These are phyloP conservation scores for Apophysomyces sp. DNA, from an alignment of 371 early-diverging fungal genomes.

Conservation along the genomic window DNA sequence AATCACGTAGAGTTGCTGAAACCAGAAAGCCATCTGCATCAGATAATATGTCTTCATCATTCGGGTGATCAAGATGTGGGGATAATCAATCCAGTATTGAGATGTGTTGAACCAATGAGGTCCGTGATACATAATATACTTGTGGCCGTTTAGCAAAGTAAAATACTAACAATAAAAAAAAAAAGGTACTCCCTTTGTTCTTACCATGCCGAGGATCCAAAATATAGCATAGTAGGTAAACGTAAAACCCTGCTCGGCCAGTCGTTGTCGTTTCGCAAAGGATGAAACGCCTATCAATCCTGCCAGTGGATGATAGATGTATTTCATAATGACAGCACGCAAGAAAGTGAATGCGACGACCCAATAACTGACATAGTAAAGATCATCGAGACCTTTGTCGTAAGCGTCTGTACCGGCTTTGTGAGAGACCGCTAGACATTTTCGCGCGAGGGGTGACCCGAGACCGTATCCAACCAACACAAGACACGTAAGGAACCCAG, in stretches of 20 bases:
- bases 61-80: conserved; percentile 46
- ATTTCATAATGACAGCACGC: conserved; percentile 56
- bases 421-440: conserved; percentile 14
- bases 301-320: conserved; percentile 51
- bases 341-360: conserved; percentile 60
- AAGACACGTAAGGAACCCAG: neutral
- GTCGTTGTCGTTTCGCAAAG: conserved; percentile 48
- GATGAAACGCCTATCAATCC: conserved; percentile 42
- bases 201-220: conserved; percentile 56
- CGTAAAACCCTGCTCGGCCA: conserved; percentile 58
- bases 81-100: conserved; percentile 63
- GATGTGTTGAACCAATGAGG: conserved; percentile 63
- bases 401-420: conserved; percentile 12
- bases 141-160: neutral
- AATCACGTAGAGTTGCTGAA: conserved; percentile 65
- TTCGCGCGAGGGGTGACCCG: conserved; percentile 10
- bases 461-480: neutral
- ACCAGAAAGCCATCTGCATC: conserved; percentile 73
- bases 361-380: conserved; percentile 56
- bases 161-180: neutral
- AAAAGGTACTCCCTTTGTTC: neutral
- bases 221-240: conserved; percentile 49
- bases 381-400: conserved; percentile 42
- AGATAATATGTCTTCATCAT: conserved; percentile 73
- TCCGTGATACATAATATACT: conserved; percentile 51